Base-by-base conservation (phyloP, 805 yeast species). In the Middelhovenomyces tepae region DNA sequence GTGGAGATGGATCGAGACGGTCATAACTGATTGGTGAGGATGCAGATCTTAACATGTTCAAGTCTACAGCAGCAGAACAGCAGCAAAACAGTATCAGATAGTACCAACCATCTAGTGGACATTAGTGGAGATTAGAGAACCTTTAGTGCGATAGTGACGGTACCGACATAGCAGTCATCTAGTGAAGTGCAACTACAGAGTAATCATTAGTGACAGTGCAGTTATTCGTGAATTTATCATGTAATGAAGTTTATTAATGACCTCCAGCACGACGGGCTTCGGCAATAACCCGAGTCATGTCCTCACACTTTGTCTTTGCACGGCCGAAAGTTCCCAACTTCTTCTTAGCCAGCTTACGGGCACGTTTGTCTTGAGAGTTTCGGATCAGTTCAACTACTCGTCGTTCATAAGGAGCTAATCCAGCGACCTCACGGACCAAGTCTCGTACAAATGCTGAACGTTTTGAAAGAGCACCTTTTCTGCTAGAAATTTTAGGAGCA, bases 321-420 rank as follows among this genome's bases (percentile, higher is more conserved):
- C 99, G 93, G 76, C 78, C 79, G 81, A 89, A 94, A 60, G 98
- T 85, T 74, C 99, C 99, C 65, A 91, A 84, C 63, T 59, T 89
- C 94, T 84, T 91, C 91, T 91, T 91, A 54, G 97, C 96, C 65
- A 91, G 86, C 86, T 91, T 91, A 85, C 91, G 84, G 56, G 99
- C 98, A 78, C 97, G 91, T 94, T 91, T 91, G 75, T 91, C 99
- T 79, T 95, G 95, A 67, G 95, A 87, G 76, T 93, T 91, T 80
- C 98, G 91, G 81, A 91, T 78, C 73, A 91, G 78, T 75, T 91
- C 99, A 62, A 93, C 82, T 67, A 91, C 79, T 75, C 99, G 87
- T 78, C 95, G 87, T 77, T 91, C 99, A 71, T 91, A 91, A 72
- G 99, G 98, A 53, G 99, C 95, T 64, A 91, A 78, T 67, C 98